phyloP scores from a whole-genome alignment of 1,284 basidiomycete genomes.

The Ustilago shanxiensis region DNA sequence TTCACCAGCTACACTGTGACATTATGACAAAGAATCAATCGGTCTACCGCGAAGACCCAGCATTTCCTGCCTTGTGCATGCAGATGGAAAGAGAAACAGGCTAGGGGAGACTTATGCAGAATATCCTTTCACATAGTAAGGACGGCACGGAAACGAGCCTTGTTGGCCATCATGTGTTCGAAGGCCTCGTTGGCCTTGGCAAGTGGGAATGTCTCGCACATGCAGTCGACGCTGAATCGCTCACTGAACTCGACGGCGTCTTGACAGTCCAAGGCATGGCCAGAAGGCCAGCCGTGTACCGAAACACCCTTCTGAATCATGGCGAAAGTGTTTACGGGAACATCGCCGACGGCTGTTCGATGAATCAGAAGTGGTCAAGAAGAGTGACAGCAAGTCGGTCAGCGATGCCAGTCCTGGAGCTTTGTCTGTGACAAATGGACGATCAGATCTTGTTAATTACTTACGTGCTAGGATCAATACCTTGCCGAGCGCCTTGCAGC shows the following conservation, averaged over 20 bases:
- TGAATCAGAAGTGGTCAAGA: slow-evolving; percentile 11
- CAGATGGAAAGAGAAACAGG: neutral
- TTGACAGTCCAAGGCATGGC: slow-evolving; percentile 65
- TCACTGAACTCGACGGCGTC: slow-evolving; percentile 69
- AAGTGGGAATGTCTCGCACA: slow-evolving; percentile 70
- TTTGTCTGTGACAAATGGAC: neutral
- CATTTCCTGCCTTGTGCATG: no score
- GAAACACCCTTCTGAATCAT: slow-evolving; percentile 69
- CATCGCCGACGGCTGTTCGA: slow-evolving; percentile 41
- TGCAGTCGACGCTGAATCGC: slow-evolving; percentile 67
- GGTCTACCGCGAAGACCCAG: no score
- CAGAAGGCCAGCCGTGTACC: slow-evolving; percentile 71
- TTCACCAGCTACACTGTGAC: no score
- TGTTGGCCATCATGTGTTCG: slow-evolving; percentile 67
- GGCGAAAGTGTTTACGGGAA: slow-evolving; percentile 55
- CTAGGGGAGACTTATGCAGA: neutral
- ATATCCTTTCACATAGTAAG: slow-evolving; percentile 39
- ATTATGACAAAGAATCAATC: no score
- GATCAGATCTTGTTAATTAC: neutral
- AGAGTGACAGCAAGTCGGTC: neutral
- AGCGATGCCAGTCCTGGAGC: neutral
- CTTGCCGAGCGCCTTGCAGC: slow-evolving; percentile 69
- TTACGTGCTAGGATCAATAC: slow-evolving; percentile 63
- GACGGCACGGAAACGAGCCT: slow-evolving; percentile 70
- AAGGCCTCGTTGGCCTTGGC: slow-evolving; percentile 70